Percentiles rank a stretch among this genome's conserved stretches.
Conservation (phyloP, 2,329 filamentous ascomycete species). For the Achaetomium macrosporum region DNA sequence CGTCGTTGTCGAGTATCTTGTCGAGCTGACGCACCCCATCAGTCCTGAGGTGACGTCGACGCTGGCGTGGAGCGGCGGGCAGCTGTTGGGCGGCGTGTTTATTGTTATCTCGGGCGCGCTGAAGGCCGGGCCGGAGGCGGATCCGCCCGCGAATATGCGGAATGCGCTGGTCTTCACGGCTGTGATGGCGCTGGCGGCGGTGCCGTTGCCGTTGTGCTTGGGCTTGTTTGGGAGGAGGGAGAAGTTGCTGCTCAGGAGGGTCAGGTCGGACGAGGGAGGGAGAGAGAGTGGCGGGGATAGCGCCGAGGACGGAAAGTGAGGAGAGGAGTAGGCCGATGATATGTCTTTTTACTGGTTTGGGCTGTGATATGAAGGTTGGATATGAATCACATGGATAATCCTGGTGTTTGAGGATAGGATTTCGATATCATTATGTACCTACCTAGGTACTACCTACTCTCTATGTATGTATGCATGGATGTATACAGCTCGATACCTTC, state of each 20-base stretch:
- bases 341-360: neutral
- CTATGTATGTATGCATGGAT: too few species aligned
- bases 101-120: slow-evolving; percentile 77
- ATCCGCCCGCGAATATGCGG: slow-evolving; percentile 67
- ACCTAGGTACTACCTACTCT: too few species aligned
- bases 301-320: slow-evolving; percentile 3
- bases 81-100: slow-evolving; percentile 78
- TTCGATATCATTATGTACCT: neutral
- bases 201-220: slow-evolving; percentile 63
- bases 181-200: slow-evolving; percentile 57
- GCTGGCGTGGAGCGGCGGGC: slow-evolving; percentile 79
- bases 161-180: slow-evolving; percentile 73
- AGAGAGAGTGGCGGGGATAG: slow-evolving; percentile 13
- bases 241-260: slow-evolving; percentile 45
- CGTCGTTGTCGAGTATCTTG: slow-evolving; percentile 77
- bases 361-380: neutral
- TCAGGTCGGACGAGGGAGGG: slow-evolving; percentile 38
- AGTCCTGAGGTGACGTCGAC: slow-evolving; percentile 80
- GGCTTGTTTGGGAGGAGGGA: slow-evolving; percentile 61
- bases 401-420: neutral
- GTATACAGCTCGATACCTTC: neutral
- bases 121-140: slow-evolving; percentile 44
- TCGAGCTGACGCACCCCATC: slow-evolving; percentile 81
- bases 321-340: neutral
- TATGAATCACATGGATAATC: neutral